These are phyloP conservation scores for Fonsecaea nubica DNA, from an alignment of 2,329 filamentous ascomycete genomes.

Conservation along the genomic window DNA sequence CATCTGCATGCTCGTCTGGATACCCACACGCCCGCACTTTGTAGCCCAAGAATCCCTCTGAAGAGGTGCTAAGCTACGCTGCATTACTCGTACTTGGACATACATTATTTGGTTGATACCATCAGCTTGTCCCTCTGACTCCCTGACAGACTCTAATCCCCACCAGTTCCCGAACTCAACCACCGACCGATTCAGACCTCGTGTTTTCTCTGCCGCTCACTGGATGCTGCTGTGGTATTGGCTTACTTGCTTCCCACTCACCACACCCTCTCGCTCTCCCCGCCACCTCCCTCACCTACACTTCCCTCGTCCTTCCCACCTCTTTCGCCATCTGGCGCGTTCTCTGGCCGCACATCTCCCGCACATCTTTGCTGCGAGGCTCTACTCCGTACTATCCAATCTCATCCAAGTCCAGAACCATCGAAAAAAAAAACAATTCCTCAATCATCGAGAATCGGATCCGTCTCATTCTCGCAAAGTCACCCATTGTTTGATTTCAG, in stretches of 20 bases:
- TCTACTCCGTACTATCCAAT: slow-evolving; percentile 4
- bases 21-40: not conserved
- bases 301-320: slow-evolving; percentile 14
- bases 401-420: not conserved
- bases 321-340: slow-evolving; percentile 12
- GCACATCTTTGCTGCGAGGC: slow-evolving; percentile 19
- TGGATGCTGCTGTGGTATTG: not conserved
- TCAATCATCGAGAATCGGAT: not conserved
- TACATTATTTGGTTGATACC: not conserved
- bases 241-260: slow-evolving; percentile 4
- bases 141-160: slow-evolving; percentile 2
- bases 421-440: not conserved
- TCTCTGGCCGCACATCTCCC: slow-evolving; percentile 18
- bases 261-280: not conserved
- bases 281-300: not conserved
- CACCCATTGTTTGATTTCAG: not conserved
- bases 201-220: slow-evolving; percentile 1
- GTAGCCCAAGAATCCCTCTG: slow-evolving; percentile 3
- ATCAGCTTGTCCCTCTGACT: slow-evolving; percentile 3
- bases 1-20: slow-evolving; percentile 6
- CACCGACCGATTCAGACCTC: not conserved
- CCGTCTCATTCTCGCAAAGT: not conserved
- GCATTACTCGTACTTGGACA: not conserved
- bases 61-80: not conserved
- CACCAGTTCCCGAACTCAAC: slow-evolving; percentile 3